Evolutionary conservation across 139 green algal genomes (phyloP), one percentile per base, ranked within the genome.

Genomic region (Volvox africanus): DNA sequence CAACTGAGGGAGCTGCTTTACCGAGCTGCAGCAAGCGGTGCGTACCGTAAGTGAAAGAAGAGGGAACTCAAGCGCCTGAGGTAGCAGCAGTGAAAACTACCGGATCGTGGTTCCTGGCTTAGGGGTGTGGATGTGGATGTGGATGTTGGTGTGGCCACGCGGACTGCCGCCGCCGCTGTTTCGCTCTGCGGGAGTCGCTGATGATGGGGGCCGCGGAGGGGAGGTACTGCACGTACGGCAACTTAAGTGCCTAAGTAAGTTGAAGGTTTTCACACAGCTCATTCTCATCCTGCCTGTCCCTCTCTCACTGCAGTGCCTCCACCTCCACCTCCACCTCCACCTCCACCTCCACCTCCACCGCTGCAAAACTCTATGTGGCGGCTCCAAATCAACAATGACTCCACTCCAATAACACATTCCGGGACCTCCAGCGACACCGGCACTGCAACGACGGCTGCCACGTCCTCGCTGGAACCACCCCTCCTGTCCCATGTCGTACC

Each of bases 1-100:
- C 85, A 89, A 71, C 69, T 89, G 85, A n/a, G 85, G 0, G 85
- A 82, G 18, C 44, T 89, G 69, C 85, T 89, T 11, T 71, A 33
- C 44, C 71, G 32, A 21, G 85, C 85, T 12, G 85, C 85, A 36
- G 79, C 37, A 1, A 55, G 30, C 30, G 75, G 75, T 81, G 9
- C 9, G 44, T 55, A 55, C 65, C 21, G 65, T 16, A 35, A 61
- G 75, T 79, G 71, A 79, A n/a, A 36, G 65, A n/a, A n/a, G n/a
- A n/a, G n/a, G n/a, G n/a, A n/a, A n/a, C n/a, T n/a, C n/a, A n/a
- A n/a, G n/a, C n/a, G n/a, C n/a, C n/a, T n/a, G n/a, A n/a, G n/a
- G n/a, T n/a, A n/a, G n/a, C n/a, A n/a, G n/a, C n/a, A 17, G 62
- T 69, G 62, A 69, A 19, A 19, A 19, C 17, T 19, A 19, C 17